Evolutionary conservation across 2,329 filamentous ascomycete genomes (phyloP).

Genomic region (Colletotrichum tropicale): DNA sequence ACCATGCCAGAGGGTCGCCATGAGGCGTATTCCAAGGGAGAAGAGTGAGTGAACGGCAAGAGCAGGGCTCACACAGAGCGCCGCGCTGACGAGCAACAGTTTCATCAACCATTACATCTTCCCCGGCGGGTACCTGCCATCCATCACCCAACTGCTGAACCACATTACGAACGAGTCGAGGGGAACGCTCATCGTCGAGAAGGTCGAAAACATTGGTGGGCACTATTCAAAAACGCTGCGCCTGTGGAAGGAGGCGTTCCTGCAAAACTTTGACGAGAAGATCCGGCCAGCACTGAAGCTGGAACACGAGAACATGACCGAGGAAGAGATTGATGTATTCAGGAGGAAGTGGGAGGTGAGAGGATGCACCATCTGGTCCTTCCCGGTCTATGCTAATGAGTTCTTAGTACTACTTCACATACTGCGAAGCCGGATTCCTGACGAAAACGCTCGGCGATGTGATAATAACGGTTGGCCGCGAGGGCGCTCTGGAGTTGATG

Average conservation of each 20-base stretch:
- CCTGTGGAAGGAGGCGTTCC: conserved; percentile 71
- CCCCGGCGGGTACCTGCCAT: conserved; percentile 74
- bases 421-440: conserved; percentile 75
- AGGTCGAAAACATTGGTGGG: conserved; percentile 73
- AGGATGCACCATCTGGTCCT: neutral
- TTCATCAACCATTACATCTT: conserved; percentile 83
- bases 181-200: conserved; percentile 69
- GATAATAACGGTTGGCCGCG: conserved; percentile 72
- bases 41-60: conserved; percentile 53
- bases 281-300: conserved; percentile 65
- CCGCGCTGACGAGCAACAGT: conserved; percentile 29
- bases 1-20: conserved; percentile 76
- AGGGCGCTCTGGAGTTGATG: conserved; percentile 71
- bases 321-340: conserved; percentile 70
- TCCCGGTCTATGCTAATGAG: conserved; percentile 13
- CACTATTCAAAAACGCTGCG: conserved; percentile 75
- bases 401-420: conserved; percentile 73
- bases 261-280: conserved; percentile 62
- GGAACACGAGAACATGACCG: conserved; percentile 63
- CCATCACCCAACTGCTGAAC: conserved; percentile 58
- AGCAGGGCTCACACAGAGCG: neutral
- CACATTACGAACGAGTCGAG: conserved; percentile 65
- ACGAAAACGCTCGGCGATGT: conserved; percentile 76
- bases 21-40: conserved; percentile 66
- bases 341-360: conserved; percentile 72